Conservation (phyloP, 371 early-diverging fungal genomes). For the Apophysomyces trapeziformis region DNA sequence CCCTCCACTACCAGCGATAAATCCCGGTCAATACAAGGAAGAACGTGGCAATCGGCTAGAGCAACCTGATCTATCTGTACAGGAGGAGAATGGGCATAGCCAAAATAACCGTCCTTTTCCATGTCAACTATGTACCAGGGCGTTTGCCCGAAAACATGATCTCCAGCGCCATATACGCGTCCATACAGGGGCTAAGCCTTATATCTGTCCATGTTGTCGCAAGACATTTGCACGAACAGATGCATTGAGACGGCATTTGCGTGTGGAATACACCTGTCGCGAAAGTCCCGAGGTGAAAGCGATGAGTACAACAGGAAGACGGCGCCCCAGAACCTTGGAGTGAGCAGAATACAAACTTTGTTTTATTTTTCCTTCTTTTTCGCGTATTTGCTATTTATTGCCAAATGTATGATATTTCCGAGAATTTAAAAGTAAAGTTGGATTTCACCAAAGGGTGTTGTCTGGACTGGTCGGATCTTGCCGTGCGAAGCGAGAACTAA, state of each 20-base stretch:
- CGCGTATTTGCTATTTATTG: constrained; percentile 8
- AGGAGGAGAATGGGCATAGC: background rate
- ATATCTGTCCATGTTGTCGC: constrained; percentile 58
- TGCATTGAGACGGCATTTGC: constrained; percentile 65
- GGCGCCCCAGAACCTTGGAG: constrained; percentile 37
- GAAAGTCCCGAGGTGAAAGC: constrained; percentile 49
- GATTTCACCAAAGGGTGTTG: too few relatives aligned
- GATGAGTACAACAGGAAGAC: constrained; percentile 39
- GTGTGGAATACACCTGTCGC: constrained; percentile 57
- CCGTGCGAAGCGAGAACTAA: too few relatives aligned
- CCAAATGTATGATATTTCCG: constrained; percentile 3
- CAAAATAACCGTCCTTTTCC: constrained; percentile 22
- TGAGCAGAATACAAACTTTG: constrained; percentile 6
- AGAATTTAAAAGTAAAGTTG: background rate
- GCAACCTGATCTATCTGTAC: background rate
- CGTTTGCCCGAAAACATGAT: constrained; percentile 54
- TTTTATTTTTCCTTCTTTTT: constrained; percentile 3
- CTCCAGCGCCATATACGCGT: constrained; percentile 52
- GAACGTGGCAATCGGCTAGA: background rate
- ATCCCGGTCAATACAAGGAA: background rate
- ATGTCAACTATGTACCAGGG: constrained; percentile 35
- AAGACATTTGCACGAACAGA: constrained; percentile 71
- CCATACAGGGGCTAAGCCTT: constrained; percentile 71
- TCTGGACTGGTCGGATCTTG: too few relatives aligned
- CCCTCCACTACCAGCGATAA: background rate